phyloP scores from a whole-genome alignment of 306 rosid species.

The Trichosanthes cucumerina region DNA sequence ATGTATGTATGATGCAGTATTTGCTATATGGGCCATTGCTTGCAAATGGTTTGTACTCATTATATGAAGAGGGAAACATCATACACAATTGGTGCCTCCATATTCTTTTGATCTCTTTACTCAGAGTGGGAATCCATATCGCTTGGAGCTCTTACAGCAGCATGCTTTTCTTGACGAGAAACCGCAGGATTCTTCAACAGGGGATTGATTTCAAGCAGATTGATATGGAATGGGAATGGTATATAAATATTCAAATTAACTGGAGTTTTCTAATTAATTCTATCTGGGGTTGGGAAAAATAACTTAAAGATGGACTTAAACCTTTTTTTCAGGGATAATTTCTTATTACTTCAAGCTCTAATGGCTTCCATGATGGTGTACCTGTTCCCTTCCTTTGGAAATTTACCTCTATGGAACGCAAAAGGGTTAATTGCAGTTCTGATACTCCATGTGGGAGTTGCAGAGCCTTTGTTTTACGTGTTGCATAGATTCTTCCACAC shows the following conservation, averaged over 20 bases:
- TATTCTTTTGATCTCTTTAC: conserved; percentile 32
- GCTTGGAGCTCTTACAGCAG: conserved; percentile 35
- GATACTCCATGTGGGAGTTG: conserved; percentile 57
- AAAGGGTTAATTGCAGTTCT: conserved; percentile 47
- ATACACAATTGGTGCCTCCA: conserved; percentile 52
- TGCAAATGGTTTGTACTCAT: conserved; percentile 38
- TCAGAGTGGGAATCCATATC: conserved; percentile 37
- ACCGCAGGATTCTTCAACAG: conserved; percentile 34
- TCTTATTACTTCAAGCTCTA: conserved; percentile 62
- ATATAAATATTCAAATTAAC: not conserved
- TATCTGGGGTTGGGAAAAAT: not conserved
- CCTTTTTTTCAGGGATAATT: conserved; percentile 59
- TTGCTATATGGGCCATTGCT: conserved; percentile 30
- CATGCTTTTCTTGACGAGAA: conserved; percentile 69
- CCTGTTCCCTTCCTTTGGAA: conserved; percentile 40
- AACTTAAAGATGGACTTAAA: not conserved
- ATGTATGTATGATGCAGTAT: conserved; percentile 7
- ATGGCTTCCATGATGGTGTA: conserved; percentile 35
- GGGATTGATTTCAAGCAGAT: conserved; percentile 86
- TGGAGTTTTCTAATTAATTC: not conserved
- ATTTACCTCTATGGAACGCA: conserved; percentile 54
- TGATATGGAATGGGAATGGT: conserved; percentile 92
- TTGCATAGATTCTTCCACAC: conserved; percentile 49
- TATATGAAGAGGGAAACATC: conserved; percentile 30
- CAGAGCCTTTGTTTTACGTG: conserved; percentile 83